Percentiles rank a stretch among this genome's conserved stretches.
phyloP scores from a whole-genome alignment of 2,329 filamentous ascomycete genomes.

The Arthroderma sp. region DNA sequence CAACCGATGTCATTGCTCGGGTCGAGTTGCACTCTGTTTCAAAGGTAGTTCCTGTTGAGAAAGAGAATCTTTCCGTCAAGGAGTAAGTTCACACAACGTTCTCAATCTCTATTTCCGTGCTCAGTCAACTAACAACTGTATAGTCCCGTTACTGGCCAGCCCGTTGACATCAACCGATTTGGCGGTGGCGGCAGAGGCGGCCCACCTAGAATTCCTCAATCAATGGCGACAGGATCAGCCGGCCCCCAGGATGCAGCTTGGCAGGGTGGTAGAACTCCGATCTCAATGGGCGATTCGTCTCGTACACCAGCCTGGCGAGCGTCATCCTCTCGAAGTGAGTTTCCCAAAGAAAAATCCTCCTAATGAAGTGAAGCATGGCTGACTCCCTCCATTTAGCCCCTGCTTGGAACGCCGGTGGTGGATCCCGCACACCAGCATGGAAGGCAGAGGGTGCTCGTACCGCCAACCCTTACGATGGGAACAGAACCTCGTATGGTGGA shows the following conservation, averaged over 20 bases:
- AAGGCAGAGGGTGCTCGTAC: slow-evolving; percentile 46
- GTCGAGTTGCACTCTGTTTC: slow-evolving; percentile 91
- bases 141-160: slow-evolving; percentile 55
- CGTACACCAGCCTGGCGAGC: slow-evolving; percentile 60
- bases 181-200: slow-evolving; percentile 32
- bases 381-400: slow-evolving; percentile 22
- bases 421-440: slow-evolving; percentile 41
- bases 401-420: slow-evolving; percentile 31
- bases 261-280: slow-evolving; percentile 58
- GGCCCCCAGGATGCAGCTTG: slow-evolving; percentile 37
- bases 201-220: slow-evolving; percentile 36
- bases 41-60: slow-evolving; percentile 76
- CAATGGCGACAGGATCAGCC: slow-evolving; percentile 36
- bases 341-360: neutral
- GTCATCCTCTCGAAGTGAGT: slow-evolving; percentile 49
- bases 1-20: slow-evolving; percentile 71
- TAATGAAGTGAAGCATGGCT: neutral
- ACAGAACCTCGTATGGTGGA: slow-evolving; percentile 65
- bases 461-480: slow-evolving; percentile 53
- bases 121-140: slow-evolving; percentile 14
- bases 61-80: slow-evolving; percentile 71
- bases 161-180: slow-evolving; percentile 55
- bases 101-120: neutral
- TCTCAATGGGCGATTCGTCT: slow-evolving; percentile 47
- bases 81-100: slow-evolving; percentile 44